These are phyloP conservation scores for Epichloe bromicola DNA, from an alignment of 2,329 filamentous ascomycete genomes.

Conservation along the genomic window DNA sequence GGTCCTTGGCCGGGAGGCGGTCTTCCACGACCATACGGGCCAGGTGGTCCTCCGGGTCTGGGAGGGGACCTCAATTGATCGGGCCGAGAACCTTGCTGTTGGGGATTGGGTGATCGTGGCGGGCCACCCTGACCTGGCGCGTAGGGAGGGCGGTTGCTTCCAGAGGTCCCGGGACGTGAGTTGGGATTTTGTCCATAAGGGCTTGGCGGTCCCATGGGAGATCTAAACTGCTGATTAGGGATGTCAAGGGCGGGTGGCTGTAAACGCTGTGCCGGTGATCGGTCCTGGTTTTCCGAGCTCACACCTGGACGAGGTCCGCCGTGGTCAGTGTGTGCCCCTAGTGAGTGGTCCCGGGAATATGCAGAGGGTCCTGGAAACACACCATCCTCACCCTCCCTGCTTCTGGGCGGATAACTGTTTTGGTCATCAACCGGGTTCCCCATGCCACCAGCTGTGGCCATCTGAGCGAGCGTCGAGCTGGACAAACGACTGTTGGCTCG, in stretches of 20 bases:
- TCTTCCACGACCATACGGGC: conserved; percentile 11
- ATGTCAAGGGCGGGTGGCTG: conserved; percentile 29
- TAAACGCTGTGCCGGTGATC: conserved; percentile 20
- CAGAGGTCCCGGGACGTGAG: conserved; percentile 19
- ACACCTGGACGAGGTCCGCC: conserved; percentile 41
- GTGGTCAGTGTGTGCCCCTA: conserved; percentile 41
- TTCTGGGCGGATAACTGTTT: conserved; percentile 16
- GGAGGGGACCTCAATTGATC: conserved; percentile 9
- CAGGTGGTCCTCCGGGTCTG: conserved; percentile 10
- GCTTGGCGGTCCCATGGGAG: conserved; percentile 26
- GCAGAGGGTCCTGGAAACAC: conserved; percentile 31
- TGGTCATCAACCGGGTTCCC: conserved; percentile 25
- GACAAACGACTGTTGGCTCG: conserved; percentile 78
- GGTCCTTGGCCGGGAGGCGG: conserved; percentile 9
- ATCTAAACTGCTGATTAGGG: conserved; percentile 29
- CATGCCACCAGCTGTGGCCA: conserved; percentile 55
- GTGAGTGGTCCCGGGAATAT: conserved; percentile 35
- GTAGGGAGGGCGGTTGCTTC: conserved; percentile 19
- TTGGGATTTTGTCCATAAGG: conserved; percentile 19
- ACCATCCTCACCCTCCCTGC: conserved; percentile 20
- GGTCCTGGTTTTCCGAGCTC: conserved; percentile 24
- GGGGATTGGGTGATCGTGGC: conserved; percentile 16
- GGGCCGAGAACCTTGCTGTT: conserved; percentile 15
- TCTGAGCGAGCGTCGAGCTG: conserved; percentile 63
- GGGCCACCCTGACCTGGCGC: conserved; percentile 12